These are phyloP conservation scores for Kalanchoe fedtschenkoi DNA, from an alignment of 164 flowering plant species.

Conservation along the genomic window DNA sequence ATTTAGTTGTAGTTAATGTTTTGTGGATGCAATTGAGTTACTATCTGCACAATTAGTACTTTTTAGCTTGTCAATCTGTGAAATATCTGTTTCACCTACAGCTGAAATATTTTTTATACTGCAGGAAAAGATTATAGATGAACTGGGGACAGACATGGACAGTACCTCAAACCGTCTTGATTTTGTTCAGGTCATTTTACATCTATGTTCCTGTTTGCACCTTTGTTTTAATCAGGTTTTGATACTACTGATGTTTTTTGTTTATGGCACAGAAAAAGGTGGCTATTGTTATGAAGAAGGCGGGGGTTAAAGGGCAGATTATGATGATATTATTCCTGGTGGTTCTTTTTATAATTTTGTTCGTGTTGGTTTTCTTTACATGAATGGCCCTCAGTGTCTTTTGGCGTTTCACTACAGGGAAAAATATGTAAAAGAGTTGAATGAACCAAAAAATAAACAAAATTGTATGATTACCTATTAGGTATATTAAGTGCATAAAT, in stretches of 20 bases:
- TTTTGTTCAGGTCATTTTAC: constrained; percentile 88
- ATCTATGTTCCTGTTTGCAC: background rate
- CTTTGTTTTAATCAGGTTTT: background rate
- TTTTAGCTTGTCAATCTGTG: background rate
- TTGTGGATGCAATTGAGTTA: too few species aligned
- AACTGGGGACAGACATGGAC: constrained; percentile 70
- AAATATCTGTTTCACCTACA: background rate
- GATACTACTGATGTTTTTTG: background rate
- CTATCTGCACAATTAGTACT: too few species aligned
- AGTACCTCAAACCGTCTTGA: constrained; percentile 79
- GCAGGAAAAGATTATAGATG: constrained; percentile 77
- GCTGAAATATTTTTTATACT: constrained; percentile 3
- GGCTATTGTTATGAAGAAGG: constrained; percentile 80
- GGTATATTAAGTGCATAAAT: too few species aligned
- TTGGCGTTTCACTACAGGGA: too few species aligned
- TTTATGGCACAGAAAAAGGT: constrained; percentile 61
- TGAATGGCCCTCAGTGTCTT: too few species aligned
- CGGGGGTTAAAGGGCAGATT: constrained; percentile 74
- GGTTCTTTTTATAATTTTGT: constrained; percentile 55
- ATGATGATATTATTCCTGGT: constrained; percentile 77
- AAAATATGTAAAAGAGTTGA: too few species aligned
- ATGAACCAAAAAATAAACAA: too few species aligned
- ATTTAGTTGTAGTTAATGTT: too few species aligned
- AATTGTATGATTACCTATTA: too few species aligned
- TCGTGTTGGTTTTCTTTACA: constrained; percentile 76